Percentiles rank a stretch among this genome's conserved stretches.
Evolutionary conservation across 805 yeast species (phyloP).

Genomic region (Cyberlindnera mrakii): DNA sequence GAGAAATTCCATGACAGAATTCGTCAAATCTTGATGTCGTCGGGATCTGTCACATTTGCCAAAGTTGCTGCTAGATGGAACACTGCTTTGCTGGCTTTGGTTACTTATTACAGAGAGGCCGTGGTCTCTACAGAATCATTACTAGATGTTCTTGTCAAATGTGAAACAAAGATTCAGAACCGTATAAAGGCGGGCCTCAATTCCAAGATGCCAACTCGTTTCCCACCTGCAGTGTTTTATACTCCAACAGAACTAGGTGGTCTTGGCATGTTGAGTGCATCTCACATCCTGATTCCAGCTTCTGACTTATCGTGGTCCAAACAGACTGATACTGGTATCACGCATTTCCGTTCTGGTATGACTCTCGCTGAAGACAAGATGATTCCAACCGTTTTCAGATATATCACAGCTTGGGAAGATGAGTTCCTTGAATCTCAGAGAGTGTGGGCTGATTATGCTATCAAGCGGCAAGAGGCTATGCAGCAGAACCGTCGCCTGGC

Average conservation of each 20-base stretch:
- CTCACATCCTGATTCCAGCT: slow-evolving; percentile 91
- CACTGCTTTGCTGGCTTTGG: slow-evolving; percentile 78
- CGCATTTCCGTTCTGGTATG: slow-evolving; percentile 94
- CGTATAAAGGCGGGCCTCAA: slow-evolving; percentile 91
- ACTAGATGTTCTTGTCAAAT: slow-evolving; percentile 76
- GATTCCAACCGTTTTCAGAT: slow-evolving; percentile 91
- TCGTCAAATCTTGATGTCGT: slow-evolving; percentile 86
- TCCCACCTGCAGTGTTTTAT: slow-evolving; percentile 98
- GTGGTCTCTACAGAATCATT: slow-evolving; percentile 74
- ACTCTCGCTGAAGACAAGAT: slow-evolving; percentile 69
- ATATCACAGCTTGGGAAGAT: slow-evolving; percentile 93
- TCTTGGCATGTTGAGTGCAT: slow-evolving; percentile 94
- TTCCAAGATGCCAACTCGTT: slow-evolving; percentile 97
- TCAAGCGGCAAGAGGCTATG: slow-evolving; percentile 79
- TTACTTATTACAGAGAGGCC: slow-evolving; percentile 91
- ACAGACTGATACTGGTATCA: slow-evolving; percentile 91
- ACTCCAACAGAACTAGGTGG: slow-evolving; percentile 98
- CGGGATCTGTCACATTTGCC: slow-evolving; percentile 93
- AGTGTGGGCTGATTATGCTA: slow-evolving; percentile 97
- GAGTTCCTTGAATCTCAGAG: slow-evolving; percentile 91
- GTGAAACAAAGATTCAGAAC: slow-evolving; percentile 91
- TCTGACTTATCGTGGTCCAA: slow-evolving; percentile 87
- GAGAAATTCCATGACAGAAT: slow-evolving; percentile 77
- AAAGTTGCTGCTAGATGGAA: slow-evolving; percentile 96
- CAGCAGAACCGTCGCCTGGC: slow-evolving; percentile 82